Percentiles rank a stretch among this genome's conserved stretches.
These are phyloP conservation scores for Penicillium taxi DNA, from an alignment of 495 filamentous ascomycete species.

Conservation along the genomic window DNA sequence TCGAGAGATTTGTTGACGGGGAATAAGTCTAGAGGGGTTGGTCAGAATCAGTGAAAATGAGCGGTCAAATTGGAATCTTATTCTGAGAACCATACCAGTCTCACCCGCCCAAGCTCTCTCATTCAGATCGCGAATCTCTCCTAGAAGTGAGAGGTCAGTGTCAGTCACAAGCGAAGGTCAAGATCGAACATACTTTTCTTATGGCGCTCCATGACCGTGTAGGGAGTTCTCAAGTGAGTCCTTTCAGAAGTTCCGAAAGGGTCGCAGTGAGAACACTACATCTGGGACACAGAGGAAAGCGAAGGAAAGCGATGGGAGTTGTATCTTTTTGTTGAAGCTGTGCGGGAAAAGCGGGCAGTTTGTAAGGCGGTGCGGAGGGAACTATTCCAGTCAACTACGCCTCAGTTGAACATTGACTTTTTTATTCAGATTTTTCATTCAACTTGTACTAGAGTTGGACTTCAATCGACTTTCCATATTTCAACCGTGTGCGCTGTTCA, in stretches of 20 bases:
- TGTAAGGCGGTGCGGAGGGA: slow-evolving; percentile 24
- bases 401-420: neutral
- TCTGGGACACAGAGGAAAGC: slow-evolving; percentile 17
- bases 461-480: too few species aligned
- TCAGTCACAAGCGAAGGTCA: neutral
- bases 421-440: too few species aligned
- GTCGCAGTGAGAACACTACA: slow-evolving; percentile 39
- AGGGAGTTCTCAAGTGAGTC: slow-evolving; percentile 22
- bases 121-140: slow-evolving; percentile 85
- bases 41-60: slow-evolving; percentile 4
- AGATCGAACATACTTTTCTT: slow-evolving; percentile 59
- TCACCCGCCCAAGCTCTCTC: slow-evolving; percentile 80
- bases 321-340: too few species aligned
- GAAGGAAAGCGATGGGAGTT: neutral
- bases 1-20: slow-evolving; percentile 74
- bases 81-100: slow-evolving; percentile 51
- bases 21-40: slow-evolving; percentile 60
- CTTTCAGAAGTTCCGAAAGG: slow-evolving; percentile 35
- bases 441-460: too few species aligned
- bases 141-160: slow-evolving; percentile 38
- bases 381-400: too few species aligned
- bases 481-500: too few species aligned
- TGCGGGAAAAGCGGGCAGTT: slow-evolving; percentile 13
- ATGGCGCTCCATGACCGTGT: slow-evolving; percentile 64
- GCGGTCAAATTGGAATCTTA: neutral